Conservation (phyloP, 768 basidiomycete species). For the Lyophyllum semitale region DNA sequence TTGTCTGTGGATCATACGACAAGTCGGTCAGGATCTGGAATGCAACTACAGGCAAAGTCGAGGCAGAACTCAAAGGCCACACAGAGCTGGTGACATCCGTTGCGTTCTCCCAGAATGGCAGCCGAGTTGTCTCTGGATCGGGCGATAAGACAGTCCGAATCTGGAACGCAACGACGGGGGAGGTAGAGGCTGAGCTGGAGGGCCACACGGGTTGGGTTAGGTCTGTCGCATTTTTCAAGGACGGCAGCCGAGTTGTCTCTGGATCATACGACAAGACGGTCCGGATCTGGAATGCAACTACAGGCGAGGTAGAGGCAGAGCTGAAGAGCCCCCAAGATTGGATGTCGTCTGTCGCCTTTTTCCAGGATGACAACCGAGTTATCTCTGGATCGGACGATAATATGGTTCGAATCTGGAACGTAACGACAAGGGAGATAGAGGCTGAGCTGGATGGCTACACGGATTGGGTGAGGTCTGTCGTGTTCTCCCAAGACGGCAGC, state of each 20-base stretch:
- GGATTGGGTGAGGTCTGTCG: neutral
- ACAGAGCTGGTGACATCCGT: neutral
- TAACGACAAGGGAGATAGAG: neutral
- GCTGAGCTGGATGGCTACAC: neutral
- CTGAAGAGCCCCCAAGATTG: neutral
- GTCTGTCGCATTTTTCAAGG: neutral
- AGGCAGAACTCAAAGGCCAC: neutral
- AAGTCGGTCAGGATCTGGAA: neutral
- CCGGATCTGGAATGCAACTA: neutral
- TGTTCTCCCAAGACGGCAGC: neutral
- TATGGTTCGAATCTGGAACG: neutral
- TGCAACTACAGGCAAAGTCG: neutral
- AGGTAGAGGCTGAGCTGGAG: neutral
- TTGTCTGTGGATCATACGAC: neutral
- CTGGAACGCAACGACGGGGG: constrained; percentile 16
- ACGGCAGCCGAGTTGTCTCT: neutral
- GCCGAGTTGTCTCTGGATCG: constrained; percentile 17
- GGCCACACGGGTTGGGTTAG: constrained; percentile 2
- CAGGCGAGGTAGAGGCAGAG: neutral
- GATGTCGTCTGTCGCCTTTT: neutral
- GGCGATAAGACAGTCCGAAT: constrained; percentile 9
- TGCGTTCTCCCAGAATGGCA: constrained; percentile 18
- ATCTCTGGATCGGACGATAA: neutral
- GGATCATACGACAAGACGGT: neutral
- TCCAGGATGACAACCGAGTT: neutral